phyloP scores from a whole-genome alignment of 768 basidiomycete species.

The Rhodotorula paludigena region DNA sequence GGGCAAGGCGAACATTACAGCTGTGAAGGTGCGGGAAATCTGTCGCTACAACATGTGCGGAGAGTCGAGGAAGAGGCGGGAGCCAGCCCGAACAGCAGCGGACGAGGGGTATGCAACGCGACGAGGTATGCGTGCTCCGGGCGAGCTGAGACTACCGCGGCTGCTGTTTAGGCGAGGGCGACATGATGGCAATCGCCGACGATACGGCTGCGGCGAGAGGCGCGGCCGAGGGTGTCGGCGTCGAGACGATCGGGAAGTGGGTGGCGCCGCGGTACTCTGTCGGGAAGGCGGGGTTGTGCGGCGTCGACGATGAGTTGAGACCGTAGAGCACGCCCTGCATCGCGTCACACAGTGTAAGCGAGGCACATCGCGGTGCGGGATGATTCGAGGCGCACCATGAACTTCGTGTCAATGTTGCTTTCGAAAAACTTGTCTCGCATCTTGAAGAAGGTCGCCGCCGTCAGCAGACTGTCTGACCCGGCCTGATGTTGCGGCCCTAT shows the following conservation, averaged over 20 bases:
- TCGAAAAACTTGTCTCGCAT: conserved; percentile 88
- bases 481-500: conserved; percentile 91
- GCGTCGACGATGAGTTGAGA: conserved; percentile 24
- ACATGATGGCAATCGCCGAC: conserved; percentile 36
- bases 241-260: conserved; percentile 30
- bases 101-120: not conserved
- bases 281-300: conserved; percentile 15
- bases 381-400: conserved; percentile 24
- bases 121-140: too few relatives aligned
- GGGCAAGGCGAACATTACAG: too few relatives aligned
- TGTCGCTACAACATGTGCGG: too few relatives aligned
- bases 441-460: conserved; percentile 91
- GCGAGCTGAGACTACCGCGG: not conserved
- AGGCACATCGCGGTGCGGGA: not conserved
- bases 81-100: not conserved
- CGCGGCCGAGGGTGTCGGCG: conserved; percentile 10
- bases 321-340: conserved; percentile 37
- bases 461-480: conserved; percentile 92
- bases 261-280: conserved; percentile 34
- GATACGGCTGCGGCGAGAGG: conserved; percentile 23
- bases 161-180: conserved; percentile 17
- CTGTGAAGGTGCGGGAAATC: too few relatives aligned
- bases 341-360: not conserved
- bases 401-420: conserved; percentile 70
- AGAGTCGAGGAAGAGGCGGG: not conserved